These are phyloP conservation scores for Lasiodiplodia hormozganensis DNA, from an alignment of 2,329 filamentous ascomycete genomes.

Conservation along the genomic window DNA sequence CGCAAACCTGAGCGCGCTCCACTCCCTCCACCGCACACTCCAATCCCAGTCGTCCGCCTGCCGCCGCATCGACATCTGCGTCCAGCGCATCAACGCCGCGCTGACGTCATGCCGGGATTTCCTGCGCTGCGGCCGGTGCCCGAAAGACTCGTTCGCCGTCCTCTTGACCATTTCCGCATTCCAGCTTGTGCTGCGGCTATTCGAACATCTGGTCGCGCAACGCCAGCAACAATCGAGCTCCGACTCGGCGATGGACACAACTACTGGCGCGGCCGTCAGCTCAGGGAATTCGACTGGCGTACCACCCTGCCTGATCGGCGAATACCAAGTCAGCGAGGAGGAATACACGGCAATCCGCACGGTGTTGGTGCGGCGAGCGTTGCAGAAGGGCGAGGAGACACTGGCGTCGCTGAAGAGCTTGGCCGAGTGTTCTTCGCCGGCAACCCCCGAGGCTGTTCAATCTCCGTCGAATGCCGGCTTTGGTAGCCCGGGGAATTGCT, in stretches of 20 bases:
- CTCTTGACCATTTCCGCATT: neutral
- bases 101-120: neutral
- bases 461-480: neutral
- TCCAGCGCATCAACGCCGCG: constrained; percentile 6
- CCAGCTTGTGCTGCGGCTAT: constrained; percentile 8
- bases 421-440: neutral
- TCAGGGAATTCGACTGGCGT: neutral
- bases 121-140: neutral
- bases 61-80: constrained; percentile 1
- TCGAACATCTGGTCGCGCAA: constrained; percentile 3
- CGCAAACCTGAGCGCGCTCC: neutral
- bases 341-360: neutral
- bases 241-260: too few species aligned
- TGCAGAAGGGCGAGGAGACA: neutral
- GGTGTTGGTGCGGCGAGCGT: neutral
- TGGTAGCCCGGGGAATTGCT: neutral
- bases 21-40: neutral
- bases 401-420: neutral
- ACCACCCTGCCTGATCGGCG: constrained; percentile 1
- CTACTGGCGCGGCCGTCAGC: neutral
- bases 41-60: neutral
- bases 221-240: neutral
- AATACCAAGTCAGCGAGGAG: constrained; percentile 14
- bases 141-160: neutral
- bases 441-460: neutral